Percentiles rank a stretch among this genome's conserved stretches.
phyloP scores from a whole-genome alignment of 2,329 filamentous ascomycete species.

The Parafenestella ontariensis region DNA sequence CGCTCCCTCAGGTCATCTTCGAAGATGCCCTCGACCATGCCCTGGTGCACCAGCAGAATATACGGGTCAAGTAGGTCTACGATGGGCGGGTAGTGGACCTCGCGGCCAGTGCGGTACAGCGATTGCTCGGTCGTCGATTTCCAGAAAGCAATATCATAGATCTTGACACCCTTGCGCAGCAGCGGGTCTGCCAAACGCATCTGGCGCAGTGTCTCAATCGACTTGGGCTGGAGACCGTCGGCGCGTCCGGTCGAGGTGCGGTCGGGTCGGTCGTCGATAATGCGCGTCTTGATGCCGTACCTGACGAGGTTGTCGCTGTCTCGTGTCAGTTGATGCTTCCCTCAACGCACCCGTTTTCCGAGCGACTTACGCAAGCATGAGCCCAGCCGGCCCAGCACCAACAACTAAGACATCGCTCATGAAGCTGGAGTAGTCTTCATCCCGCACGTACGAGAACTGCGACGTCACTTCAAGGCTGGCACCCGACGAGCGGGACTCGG shows the following conservation, averaged over 20 bases:
- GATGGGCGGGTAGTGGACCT: conserved; percentile 68
- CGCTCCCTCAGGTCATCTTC: conserved; percentile 72
- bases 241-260: conserved; percentile 72
- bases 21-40: conserved; percentile 76
- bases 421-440: conserved; percentile 40
- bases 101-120: conserved; percentile 67
- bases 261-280: conserved; percentile 73
- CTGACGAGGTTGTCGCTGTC: conserved; percentile 64
- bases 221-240: conserved; percentile 79
- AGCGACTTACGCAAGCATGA: conserved; percentile 52
- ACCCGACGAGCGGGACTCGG: conserved; percentile 31
- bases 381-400: conserved; percentile 52
- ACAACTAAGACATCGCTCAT: conserved; percentile 52
- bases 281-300: conserved; percentile 69
- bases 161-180: conserved; percentile 70
- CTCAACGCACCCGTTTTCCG: too few species aligned
- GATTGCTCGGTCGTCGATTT: conserved; percentile 47
- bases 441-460: conserved; percentile 21
- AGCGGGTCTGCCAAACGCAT: conserved; percentile 74
- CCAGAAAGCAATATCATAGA: conserved; percentile 79
- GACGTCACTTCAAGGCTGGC: conserved; percentile 31
- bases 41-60: conserved; percentile 69
- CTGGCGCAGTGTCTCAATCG: conserved; percentile 77
- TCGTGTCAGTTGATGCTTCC: not conserved
- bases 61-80: conserved; percentile 63